These are phyloP conservation scores for Funneliformis geosporum DNA, from an alignment of 192 early-diverging fungal genomes.

Conservation along the genomic window DNA sequence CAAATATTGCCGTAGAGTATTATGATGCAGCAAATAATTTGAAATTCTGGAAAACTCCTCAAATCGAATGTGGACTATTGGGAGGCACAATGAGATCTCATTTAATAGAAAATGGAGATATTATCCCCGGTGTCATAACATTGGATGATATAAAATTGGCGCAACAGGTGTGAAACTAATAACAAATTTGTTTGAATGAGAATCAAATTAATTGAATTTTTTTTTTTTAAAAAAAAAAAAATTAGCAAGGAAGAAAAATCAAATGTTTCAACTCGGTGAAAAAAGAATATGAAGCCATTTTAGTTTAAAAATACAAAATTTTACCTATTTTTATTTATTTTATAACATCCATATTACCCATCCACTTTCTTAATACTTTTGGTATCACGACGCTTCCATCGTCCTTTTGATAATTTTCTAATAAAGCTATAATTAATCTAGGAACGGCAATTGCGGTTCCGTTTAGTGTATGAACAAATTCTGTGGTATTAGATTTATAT, in stretches of 20 bases:
- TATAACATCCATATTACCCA: slow-evolving; percentile 54
- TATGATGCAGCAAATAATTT: slow-evolving; percentile 29
- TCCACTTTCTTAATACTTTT: slow-evolving; percentile 68
- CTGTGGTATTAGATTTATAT: slow-evolving; percentile 47
- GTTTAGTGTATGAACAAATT: slow-evolving; percentile 90
- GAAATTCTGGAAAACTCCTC: slow-evolving; percentile 53
- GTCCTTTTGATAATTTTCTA: slow-evolving; percentile 78
- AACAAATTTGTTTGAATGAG: neutral
- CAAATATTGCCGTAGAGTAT: slow-evolving; percentile 54
- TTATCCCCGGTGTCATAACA: slow-evolving; percentile 45
- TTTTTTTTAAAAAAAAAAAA: slow-evolving; percentile 16
- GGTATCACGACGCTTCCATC: slow-evolving; percentile 77
- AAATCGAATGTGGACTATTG: slow-evolving; percentile 42
- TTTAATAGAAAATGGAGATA: slow-evolving; percentile 40
- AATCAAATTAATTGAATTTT: slow-evolving; percentile 11
- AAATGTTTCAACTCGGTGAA: slow-evolving; percentile 61
- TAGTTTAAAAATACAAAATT: slow-evolving; percentile 19
- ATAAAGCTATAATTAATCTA: slow-evolving; percentile 80
- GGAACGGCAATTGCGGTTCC: slow-evolving; percentile 92
- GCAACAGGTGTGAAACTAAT: slow-evolving; percentile 39
- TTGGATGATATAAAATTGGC: slow-evolving; percentile 48
- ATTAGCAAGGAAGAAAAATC: slow-evolving; percentile 47
- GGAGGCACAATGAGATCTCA: slow-evolving; percentile 48
- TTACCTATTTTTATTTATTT: neutral
- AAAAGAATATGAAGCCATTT: slow-evolving; percentile 44